Evolutionary conservation across 768 basidiomycete species (phyloP).

Genomic region (Jaapia argillacea): DNA sequence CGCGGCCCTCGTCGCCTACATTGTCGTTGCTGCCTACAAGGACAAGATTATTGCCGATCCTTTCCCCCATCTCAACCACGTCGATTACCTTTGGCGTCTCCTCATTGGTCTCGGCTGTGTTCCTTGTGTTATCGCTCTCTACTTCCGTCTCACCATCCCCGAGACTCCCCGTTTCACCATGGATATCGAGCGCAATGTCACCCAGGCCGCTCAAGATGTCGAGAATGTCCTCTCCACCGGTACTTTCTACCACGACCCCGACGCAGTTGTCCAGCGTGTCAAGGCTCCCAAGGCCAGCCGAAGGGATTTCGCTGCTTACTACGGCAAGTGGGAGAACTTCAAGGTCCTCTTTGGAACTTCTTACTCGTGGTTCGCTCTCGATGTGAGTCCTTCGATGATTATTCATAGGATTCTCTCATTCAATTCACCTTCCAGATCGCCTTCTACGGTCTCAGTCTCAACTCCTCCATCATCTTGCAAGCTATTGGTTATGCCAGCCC

Average conservation of each 20-base stretch:
- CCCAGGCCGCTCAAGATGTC: constrained; percentile 67
- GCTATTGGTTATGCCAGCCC: constrained; percentile 66
- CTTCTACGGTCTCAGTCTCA: constrained; percentile 84
- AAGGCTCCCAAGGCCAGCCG: constrained; percentile 60
- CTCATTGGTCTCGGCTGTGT: constrained; percentile 84
- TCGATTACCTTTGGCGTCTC: constrained; percentile 81
- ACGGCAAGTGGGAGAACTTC: constrained; percentile 64
- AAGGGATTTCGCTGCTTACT: constrained; percentile 60
- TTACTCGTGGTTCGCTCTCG: constrained; percentile 87
- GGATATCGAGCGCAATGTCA: constrained; percentile 82
- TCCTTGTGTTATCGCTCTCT: constrained; percentile 72
- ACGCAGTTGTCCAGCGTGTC: constrained; percentile 47
- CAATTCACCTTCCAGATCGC: constrained; percentile 41
- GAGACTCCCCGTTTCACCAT: constrained; percentile 89
- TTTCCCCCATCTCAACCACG: constrained; percentile 26
- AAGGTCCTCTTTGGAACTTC: constrained; percentile 73
- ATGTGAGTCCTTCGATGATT: constrained; percentile 32
- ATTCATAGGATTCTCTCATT: neutral
- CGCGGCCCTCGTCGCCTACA: constrained; percentile 55
- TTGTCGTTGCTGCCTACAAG: constrained; percentile 65
- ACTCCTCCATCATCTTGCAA: constrained; percentile 64
- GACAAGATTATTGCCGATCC: constrained; percentile 36
- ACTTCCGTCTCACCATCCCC: constrained; percentile 89
- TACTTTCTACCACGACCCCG: constrained; percentile 37
- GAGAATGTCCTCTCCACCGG: constrained; percentile 50